These are phyloP conservation scores for Phytophthora meadii DNA, from an alignment of 352 stramenopile genomes.

Conservation along the genomic window DNA sequence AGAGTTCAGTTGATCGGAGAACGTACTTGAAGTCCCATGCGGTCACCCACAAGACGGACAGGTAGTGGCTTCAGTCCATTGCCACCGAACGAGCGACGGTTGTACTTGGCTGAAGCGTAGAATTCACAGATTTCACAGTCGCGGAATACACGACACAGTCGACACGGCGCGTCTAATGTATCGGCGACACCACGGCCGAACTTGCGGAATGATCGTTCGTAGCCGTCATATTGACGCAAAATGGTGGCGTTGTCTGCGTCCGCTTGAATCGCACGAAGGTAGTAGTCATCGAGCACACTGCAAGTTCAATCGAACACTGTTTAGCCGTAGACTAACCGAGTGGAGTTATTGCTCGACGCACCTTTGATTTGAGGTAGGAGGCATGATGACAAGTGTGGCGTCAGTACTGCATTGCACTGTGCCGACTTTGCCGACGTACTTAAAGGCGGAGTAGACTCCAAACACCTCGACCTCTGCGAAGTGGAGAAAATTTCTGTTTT, in stretches of 20 bases:
- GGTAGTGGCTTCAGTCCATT: conserved; percentile 36
- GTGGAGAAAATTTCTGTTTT: conserved; percentile 91
- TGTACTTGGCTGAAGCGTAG: conserved; percentile 52
- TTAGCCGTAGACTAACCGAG: too few relatives aligned
- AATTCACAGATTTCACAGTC: conserved; percentile 91
- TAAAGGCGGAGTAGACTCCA: conserved; percentile 86
- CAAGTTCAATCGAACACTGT: not conserved
- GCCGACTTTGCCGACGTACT: conserved; percentile 84
- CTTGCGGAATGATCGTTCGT: conserved; percentile 77
- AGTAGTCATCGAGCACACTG: conserved; percentile 80
- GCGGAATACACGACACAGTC: conserved; percentile 83
- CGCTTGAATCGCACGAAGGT: conserved; percentile 88
- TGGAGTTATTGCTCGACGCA: conserved; percentile 20
- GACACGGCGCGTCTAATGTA: conserved; percentile 47
- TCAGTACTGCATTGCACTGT: conserved; percentile 86
- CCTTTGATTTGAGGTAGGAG: conserved; percentile 65
- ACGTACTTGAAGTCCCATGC: conserved; percentile 61
- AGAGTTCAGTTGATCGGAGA: not conserved
- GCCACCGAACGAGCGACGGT: conserved; percentile 25
- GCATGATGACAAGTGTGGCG: conserved; percentile 89
- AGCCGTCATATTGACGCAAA: conserved; percentile 91
- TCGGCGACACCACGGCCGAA: conserved; percentile 59
- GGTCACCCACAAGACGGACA: conserved; percentile 47
- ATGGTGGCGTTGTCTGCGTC: conserved; percentile 92
- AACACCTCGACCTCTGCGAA: conserved; percentile 93